A percentile compares a stretch with the other conserved stretches of the same genome.
Evolutionary conservation across 306 rosid species (phyloP).

Genomic region (Fagus sylvatica): DNA sequence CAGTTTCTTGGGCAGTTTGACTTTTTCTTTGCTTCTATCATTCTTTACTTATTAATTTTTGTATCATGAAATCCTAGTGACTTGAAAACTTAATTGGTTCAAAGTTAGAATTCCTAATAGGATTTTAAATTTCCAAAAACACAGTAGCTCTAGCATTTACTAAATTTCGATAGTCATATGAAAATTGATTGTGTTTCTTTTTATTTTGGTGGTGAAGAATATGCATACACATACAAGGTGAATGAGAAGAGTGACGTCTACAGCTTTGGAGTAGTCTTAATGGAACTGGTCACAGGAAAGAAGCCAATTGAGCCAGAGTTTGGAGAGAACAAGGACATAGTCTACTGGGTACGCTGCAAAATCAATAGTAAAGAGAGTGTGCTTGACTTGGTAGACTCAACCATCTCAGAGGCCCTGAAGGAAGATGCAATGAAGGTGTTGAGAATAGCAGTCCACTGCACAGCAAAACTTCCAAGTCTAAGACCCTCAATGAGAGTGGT

Average conservation of each 20-base stretch:
- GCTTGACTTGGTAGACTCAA: slow-evolving; percentile 58
- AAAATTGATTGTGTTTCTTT: slow-evolving; percentile 25
- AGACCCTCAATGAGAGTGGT: slow-evolving; percentile 92
- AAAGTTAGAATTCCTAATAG: slow-evolving; percentile 1
- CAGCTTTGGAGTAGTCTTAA: slow-evolving; percentile 84
- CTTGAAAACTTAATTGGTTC: not conserved
- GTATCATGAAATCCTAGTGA: not conserved
- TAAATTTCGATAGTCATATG: not conserved
- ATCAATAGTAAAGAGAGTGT: slow-evolving; percentile 37
- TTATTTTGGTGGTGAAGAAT: slow-evolving; percentile 50
- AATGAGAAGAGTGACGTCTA: slow-evolving; percentile 92
- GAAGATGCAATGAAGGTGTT: slow-evolving; percentile 68
- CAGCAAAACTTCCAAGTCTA: slow-evolving; percentile 48
- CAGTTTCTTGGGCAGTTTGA: no score
- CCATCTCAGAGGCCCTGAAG: slow-evolving; percentile 46
- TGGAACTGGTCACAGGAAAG: slow-evolving; percentile 85
- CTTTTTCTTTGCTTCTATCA: no score
- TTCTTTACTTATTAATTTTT: not conserved
- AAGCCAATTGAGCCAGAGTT: slow-evolving; percentile 64
- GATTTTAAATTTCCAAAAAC: not conserved
- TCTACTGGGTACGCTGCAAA: slow-evolving; percentile 60
- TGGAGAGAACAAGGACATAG: slow-evolving; percentile 80
- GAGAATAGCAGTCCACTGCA: slow-evolving; percentile 66
- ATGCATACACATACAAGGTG: slow-evolving; percentile 75
- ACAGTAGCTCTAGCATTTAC: not conserved